These are phyloP conservation scores for Stagonosporopsis cucurbitacearum DNA, from an alignment of 2,329 filamentous ascomycete genomes.

Conservation along the genomic window DNA sequence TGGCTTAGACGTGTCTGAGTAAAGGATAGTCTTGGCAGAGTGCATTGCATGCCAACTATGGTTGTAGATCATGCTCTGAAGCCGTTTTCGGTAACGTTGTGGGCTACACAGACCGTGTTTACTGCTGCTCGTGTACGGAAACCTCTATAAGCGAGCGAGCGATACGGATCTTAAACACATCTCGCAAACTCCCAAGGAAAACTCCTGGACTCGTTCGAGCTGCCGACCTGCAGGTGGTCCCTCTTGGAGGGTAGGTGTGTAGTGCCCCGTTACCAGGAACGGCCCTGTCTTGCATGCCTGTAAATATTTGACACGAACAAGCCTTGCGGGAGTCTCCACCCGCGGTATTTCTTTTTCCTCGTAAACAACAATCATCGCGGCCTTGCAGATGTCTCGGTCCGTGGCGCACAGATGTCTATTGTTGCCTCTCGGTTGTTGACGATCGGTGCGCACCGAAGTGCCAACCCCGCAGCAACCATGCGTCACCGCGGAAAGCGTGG, in stretches of 20 bases:
- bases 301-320: not conserved
- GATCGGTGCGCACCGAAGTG: slow-evolving; percentile 5
- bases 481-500: slow-evolving; percentile 10
- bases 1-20: too few species aligned
- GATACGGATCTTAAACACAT: not conserved
- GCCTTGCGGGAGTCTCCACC: not conserved
- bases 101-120: not conserved
- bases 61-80: not conserved
- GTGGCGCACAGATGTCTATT: not conserved
- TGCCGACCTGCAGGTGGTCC: not conserved
- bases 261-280: not conserved
- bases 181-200: not conserved
- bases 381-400: slow-evolving; percentile 14
- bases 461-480: slow-evolving; percentile 5
- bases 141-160: too few species aligned
- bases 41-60: too few species aligned
- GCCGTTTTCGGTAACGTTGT: not conserved
- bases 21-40: too few species aligned
- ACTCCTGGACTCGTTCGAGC: not conserved
- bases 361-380: not conserved
- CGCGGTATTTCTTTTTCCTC: not conserved
- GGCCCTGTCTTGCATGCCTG: not conserved
- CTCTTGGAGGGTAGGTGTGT: not conserved
- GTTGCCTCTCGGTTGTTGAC: not conserved
- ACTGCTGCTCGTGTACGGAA: too few species aligned